Evolutionary conservation across 2,329 filamentous ascomycete species (phyloP), one percentile per base, ranked within the genome.

Genomic region (Colletotrichum sp.): DNA sequence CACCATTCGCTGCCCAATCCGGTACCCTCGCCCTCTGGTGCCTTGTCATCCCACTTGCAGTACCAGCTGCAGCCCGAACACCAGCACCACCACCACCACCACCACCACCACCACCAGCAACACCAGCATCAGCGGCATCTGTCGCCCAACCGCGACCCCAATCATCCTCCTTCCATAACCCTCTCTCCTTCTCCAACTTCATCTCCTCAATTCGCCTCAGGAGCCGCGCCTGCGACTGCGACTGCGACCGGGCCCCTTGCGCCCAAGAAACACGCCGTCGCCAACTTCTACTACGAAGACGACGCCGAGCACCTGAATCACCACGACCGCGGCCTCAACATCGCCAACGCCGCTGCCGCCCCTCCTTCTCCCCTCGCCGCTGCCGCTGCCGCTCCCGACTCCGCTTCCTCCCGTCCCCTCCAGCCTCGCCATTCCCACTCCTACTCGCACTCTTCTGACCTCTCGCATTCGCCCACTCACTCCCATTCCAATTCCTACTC

Each of bases 231-330:
- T 44, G 44, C 69, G 28, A 72, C 49, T 28, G 21, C 69, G 26
- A 49, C 60, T 30, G 65, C 64, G 55, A 55, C 69, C 49, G 68
- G 73, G 68, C 73, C 68, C 63, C 52, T 60, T 30, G 67, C 65
- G 59, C 73, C 76, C 68, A 77, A 77, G 21, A 65, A 68, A 32
- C 72, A 68, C 63, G 65, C 72, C 65, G 75, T 71, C 64, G 64
- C 74, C 71, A 69, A 76, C 70, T 76, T 74, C 59, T 67, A 49
- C 71, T 76, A 72, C 70, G 74, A 76, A 68, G 68, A 62, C 71
- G 72, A 76, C 34, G 39, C 32, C 69, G 69, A 65, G 13, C 69
- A 60, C 30, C 24, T 72, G 10, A 55, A 69, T 30, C 30, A 70
- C 44, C 26, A 70, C 26, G 18, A 39, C 26, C 52, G 64, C 57